Percentiles rank a stretch among this genome's conserved stretches.
These are phyloP conservation scores for Geranium rotundifolium DNA, from an alignment of 345 rosid genomes.

Conservation along the genomic window DNA sequence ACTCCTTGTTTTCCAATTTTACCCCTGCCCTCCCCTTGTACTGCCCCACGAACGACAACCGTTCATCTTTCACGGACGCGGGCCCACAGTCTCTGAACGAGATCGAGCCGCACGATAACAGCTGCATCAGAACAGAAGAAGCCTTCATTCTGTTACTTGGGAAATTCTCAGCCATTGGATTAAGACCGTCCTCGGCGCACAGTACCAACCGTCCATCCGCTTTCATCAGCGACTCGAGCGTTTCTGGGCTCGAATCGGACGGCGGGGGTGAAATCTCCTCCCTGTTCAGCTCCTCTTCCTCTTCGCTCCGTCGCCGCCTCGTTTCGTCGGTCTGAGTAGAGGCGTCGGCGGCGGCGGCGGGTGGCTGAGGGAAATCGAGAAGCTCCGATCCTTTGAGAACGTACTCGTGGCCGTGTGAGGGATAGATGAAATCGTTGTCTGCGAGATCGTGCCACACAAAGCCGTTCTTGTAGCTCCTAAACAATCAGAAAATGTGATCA, in stretches of 20 bases:
- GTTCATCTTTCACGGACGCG: conserved; percentile 48
- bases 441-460: conserved; percentile 38
- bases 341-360: conserved; percentile 1
- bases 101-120: conserved; percentile 81
- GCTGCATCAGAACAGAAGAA: conserved; percentile 81
- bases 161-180: conserved; percentile 37
- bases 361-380: no score
- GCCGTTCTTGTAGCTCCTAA: conserved; percentile 34
- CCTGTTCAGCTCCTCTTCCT: conserved; percentile 36
- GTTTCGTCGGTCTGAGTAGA: conserved; percentile 3
- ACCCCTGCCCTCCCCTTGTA: conserved; percentile 36
- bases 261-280: conserved; percentile 94
- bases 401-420: conserved; percentile 28
- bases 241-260: conserved; percentile 93
- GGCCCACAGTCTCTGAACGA: conserved; percentile 71
- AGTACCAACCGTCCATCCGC: conserved; percentile 59
- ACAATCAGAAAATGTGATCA: background rate
- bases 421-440: conserved; percentile 24
- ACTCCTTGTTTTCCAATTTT: conserved; percentile 68
- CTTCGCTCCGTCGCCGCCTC: background rate
- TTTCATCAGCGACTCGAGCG: conserved; percentile 69
- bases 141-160: conserved; percentile 61
- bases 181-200: conserved; percentile 20
- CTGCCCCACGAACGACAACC: conserved; percentile 31
- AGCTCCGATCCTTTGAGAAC: conserved; percentile 39